Evolutionary conservation across 345 rosid genomes (phyloP).

Genomic region (Trapa incisa): DNA sequence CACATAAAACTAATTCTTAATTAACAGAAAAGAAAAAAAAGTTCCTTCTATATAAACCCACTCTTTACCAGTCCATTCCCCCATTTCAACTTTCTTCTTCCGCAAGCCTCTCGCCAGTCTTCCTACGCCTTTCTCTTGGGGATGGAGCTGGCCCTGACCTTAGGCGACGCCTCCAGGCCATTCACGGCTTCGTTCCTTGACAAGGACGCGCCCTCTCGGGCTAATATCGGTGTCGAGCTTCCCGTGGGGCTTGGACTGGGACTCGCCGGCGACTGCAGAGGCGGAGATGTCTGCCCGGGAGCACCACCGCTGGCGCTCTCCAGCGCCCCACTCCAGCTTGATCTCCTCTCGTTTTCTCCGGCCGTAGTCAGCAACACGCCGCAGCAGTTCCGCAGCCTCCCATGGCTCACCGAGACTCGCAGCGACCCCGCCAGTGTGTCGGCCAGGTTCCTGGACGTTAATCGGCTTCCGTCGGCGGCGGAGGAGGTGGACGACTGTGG

Average conservation of each 20-base stretch:
- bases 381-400: slow-evolving; percentile 42
- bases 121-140: background rate
- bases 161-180: slow-evolving; percentile 61
- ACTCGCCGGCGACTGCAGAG: slow-evolving; percentile 7
- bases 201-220: slow-evolving; percentile 22
- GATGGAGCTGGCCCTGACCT: slow-evolving; percentile 84
- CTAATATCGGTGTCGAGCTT: slow-evolving; percentile 42
- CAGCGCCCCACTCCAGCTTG: slow-evolving; percentile 25
- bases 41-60: background rate
- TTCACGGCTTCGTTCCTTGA: slow-evolving; percentile 41
- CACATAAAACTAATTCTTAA: background rate
- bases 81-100: background rate
- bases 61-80: background rate
- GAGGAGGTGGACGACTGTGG: slow-evolving; percentile 40
- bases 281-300: background rate
- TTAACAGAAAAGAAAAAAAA: background rate
- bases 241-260: slow-evolving; percentile 54
- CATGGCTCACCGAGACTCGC: slow-evolving; percentile 53
- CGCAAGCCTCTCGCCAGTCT: background rate
- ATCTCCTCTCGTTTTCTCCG: slow-evolving; percentile 51
- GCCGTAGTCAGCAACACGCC: slow-evolving; percentile 24
- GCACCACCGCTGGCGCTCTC: background rate
- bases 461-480: slow-evolving; percentile 22
- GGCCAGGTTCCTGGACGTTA: slow-evolving; percentile 35
- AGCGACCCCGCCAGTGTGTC: slow-evolving; percentile 24